Conservation (phyloP, 169 alveolate species). For the Eimeria zaria region DNA sequence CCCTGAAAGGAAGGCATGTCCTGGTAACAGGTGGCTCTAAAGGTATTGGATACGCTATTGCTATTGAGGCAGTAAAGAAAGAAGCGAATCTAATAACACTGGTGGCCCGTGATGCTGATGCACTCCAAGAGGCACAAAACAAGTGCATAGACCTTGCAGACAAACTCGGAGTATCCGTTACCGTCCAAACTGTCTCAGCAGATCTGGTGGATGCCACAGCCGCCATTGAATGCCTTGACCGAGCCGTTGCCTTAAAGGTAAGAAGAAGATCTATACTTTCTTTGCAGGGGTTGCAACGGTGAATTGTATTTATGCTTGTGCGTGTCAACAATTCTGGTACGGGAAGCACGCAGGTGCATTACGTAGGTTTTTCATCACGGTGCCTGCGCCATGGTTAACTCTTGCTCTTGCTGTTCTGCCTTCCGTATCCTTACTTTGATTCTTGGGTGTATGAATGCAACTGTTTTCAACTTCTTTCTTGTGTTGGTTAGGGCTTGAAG, state of each 20-base stretch:
- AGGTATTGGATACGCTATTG: slow-evolving; percentile 80
- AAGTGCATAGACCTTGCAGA: slow-evolving; percentile 29
- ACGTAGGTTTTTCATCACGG: neutral
- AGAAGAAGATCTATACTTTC: neutral
- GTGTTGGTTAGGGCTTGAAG: neutral
- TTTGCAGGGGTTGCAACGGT: neutral
- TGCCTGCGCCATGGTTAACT: neutral
- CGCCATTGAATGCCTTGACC: slow-evolving; percentile 43
- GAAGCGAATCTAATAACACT: slow-evolving; percentile 61
- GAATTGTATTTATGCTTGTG: neutral
- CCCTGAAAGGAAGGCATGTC: slow-evolving; percentile 74
- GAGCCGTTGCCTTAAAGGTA: slow-evolving; percentile 65
- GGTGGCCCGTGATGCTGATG: slow-evolving; percentile 58
- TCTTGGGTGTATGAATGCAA: neutral
- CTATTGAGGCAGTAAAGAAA: slow-evolving; percentile 60
- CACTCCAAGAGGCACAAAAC: slow-evolving; percentile 52
- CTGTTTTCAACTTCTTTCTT: neutral
- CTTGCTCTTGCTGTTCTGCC: neutral
- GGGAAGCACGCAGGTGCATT: neutral
- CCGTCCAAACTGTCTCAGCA: slow-evolving; percentile 70
- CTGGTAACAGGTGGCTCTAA: slow-evolving; percentile 82
- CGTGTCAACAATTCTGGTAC: neutral
- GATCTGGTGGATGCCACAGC: slow-evolving; percentile 49
- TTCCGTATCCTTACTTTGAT: neutral
- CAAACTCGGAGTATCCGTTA: neutral